Evolutionary conservation across 1,139 yeast species (phyloP).

Genomic region (Geotrichum fermentans): DNA sequence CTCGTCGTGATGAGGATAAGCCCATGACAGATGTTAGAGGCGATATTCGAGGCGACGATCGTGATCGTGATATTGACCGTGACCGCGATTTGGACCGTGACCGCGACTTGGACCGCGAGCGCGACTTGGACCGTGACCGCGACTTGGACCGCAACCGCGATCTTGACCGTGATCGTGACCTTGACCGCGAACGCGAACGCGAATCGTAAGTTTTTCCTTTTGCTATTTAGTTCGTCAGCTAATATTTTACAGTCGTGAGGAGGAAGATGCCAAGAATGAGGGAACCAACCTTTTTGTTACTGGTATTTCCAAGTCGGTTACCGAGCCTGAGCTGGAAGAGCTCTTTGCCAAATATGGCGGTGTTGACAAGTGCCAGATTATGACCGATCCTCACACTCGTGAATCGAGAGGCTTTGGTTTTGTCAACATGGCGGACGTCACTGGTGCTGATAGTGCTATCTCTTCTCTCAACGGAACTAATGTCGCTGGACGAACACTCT

Average conservation of each 20-base stretch:
- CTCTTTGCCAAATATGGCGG: constrained; percentile 36
- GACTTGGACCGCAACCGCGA: constrained; percentile 6
- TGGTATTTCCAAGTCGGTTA: constrained; percentile 36
- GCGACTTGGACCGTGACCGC: neutral
- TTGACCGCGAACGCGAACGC: neutral
- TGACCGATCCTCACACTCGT: constrained; percentile 39
- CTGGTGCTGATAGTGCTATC: constrained; percentile 37
- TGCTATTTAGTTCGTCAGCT: too few relatives aligned
- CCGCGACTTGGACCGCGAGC: neutral
- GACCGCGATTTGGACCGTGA: neutral
- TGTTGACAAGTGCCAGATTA: constrained; percentile 37
- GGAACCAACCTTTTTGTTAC: constrained; percentile 41
- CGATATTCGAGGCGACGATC: constrained; percentile 1
- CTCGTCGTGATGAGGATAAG: constrained; percentile 23
- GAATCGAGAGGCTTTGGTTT: constrained; percentile 42
- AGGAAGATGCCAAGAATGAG: constrained; percentile 32
- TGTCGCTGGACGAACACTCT: constrained; percentile 34
- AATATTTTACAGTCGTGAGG: constrained; percentile 21
- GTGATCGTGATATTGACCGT: neutral
- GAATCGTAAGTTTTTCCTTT: constrained; percentile 9
- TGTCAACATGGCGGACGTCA: constrained; percentile 36
- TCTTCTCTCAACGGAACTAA: constrained; percentile 34
- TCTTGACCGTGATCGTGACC: neutral
- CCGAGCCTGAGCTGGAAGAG: constrained; percentile 35
- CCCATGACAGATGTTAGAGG: constrained; percentile 13